Evolutionary conservation across 1,139 yeast species (phyloP).

Genomic region (Nakaseomyces bracarensis): DNA sequence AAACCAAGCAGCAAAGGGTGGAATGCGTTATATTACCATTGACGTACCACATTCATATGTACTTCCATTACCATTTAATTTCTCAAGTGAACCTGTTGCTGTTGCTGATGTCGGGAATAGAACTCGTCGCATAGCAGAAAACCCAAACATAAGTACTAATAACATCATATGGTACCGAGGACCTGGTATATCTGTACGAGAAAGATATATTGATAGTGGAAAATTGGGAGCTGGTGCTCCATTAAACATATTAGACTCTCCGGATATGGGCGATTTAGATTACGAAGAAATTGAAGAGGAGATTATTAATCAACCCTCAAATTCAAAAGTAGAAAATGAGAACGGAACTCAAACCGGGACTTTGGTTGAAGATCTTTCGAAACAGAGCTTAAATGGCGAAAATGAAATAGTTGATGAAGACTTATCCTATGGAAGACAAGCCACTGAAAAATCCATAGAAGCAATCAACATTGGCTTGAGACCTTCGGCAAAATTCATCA

Average conservation of each 20-base stretch:
- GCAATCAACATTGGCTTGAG: slow-evolving; percentile 25
- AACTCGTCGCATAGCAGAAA: neutral
- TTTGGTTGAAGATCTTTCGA: too few species aligned
- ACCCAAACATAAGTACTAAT: neutral
- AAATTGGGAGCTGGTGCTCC: slow-evolving; percentile 9
- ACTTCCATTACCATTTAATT: neutral
- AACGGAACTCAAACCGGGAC: too few species aligned
- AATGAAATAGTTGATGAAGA: slow-evolving; percentile 10
- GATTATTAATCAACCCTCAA: neutral
- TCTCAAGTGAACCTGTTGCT: neutral
- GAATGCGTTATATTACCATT: slow-evolving; percentile 5
- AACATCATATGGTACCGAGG: slow-evolving; percentile 56
- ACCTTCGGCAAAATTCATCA: slow-evolving; percentile 25
- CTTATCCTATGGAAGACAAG: slow-evolving; percentile 14
- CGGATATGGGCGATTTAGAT: slow-evolving; percentile 18
- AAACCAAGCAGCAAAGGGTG: slow-evolving; percentile 2
- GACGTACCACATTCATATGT: slow-evolving; percentile 6
- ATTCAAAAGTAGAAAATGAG: neutral
- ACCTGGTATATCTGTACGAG: slow-evolving; percentile 58
- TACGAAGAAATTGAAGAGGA: slow-evolving; percentile 25
- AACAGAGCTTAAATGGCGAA: neutral
- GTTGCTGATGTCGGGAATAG: slow-evolving; percentile 1
- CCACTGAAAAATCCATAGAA: slow-evolving; percentile 16
- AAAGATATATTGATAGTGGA: slow-evolving; percentile 36
- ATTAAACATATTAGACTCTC: slow-evolving; percentile 10